Evolutionary conservation across 1,284 basidiomycete genomes (phyloP), one percentile per base, ranked within the genome.

Genomic region (Phellopilus nigrolimitatus): DNA sequence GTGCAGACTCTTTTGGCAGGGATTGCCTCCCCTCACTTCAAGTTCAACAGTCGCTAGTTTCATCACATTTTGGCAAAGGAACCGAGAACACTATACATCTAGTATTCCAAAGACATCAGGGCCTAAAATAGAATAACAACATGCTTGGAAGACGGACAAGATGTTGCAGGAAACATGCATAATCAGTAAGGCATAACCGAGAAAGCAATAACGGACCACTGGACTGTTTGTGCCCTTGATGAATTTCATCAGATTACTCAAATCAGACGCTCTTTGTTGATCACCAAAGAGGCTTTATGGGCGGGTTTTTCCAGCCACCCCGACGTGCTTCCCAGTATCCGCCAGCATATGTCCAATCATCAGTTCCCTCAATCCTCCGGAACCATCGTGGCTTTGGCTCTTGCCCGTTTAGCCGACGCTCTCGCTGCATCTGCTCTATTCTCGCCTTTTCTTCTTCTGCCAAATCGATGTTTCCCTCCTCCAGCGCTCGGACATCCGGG

Each of bases 401-500:
- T 49, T 69, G 68, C 37, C 80, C 79, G 10, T 64, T 66, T 58
- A 73, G 73, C 61, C 86, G 71, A 60, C 85, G 75, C 53, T 82
- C 84, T 59, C 88, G 75, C 66, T 83, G 84, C 65, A 74, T 68
- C 64, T 79, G 86, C 65, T 97, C 94, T 9, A 95, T 69, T 27
- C 76, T 72, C 24, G 71, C 66, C 69, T 97, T 97, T 61, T 88
- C 76, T 45, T 67, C 66, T 61, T 97, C 93, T 1, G 93, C 92
- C 41, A 71, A 61, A 53, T 91, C 84, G 2, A 89, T 65, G 41
- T 88, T 70, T 9, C 92, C 93, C 57, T 88, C 79, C 66, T 97
- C 94, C 39, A 95, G 72, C 3, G 91, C 89, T 25, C 87, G 73
- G 48, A 95, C 88, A 67, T 97, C 93, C 1, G 92, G 89, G 30